Percentiles rank a stretch among this genome's conserved stretches.
Conservation (phyloP, 441 rosid genomes). For the Flueggea neowawraea region DNA sequence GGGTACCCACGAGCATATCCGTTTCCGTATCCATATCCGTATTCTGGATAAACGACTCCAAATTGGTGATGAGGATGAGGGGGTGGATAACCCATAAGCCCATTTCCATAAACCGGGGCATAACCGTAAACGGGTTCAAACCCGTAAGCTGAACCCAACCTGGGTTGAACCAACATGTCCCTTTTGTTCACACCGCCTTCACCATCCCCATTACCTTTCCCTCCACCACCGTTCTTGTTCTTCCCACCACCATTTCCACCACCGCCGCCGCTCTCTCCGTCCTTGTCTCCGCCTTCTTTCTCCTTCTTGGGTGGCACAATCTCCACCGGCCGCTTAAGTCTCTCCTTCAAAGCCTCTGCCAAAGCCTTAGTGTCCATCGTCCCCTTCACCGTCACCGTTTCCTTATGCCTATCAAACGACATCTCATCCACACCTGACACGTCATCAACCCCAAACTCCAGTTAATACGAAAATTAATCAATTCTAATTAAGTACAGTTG, state of each 20-base stretch:
- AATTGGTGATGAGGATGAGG: background rate
- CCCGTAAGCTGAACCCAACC: constrained; percentile 25
- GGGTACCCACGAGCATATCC: constrained; percentile 29
- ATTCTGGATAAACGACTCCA: constrained; percentile 12
- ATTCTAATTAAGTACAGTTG: too few species aligned
- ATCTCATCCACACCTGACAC: constrained; percentile 51
- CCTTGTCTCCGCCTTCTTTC: constrained; percentile 34
- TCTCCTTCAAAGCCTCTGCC: constrained; percentile 39
- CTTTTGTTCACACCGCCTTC: constrained; percentile 24
- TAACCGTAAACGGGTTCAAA: constrained; percentile 7
- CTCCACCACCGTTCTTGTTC: constrained; percentile 6
- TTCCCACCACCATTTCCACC: constrained; percentile 5
- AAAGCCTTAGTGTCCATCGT: constrained; percentile 73
- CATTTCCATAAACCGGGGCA: constrained; percentile 18
- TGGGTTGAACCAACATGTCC: constrained; percentile 32
- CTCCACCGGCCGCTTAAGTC: constrained; percentile 59
- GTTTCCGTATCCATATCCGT: too few species aligned
- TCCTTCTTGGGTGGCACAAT: constrained; percentile 78
- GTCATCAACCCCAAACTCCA: too few species aligned
- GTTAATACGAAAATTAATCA: too few species aligned
- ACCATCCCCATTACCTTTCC: background rate
- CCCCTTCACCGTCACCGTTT: constrained; percentile 73
- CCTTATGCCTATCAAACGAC: constrained; percentile 56
- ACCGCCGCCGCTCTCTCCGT: background rate
- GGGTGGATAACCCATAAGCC: constrained; percentile 5